Evolutionary conservation across 805 yeast genomes (phyloP).

Genomic region (Saturnispora serradocipensis): DNA sequence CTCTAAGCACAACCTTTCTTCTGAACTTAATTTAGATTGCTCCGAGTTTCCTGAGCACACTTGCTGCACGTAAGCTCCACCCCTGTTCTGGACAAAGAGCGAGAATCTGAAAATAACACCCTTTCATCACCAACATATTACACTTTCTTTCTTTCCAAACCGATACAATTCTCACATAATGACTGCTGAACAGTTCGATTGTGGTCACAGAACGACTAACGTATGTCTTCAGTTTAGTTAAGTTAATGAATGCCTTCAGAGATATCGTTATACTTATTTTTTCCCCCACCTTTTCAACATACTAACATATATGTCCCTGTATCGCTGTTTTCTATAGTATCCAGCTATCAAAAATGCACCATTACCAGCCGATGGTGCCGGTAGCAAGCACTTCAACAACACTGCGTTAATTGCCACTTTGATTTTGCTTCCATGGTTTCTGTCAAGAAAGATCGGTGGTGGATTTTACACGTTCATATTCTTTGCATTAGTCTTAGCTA

Average conservation of each 20-base stretch:
- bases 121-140: not conserved
- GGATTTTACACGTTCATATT: constrained; percentile 62
- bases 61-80: not conserved
- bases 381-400: constrained; percentile 69
- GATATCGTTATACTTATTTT: not conserved
- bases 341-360: constrained; percentile 83
- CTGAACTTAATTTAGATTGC: not conserved
- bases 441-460: constrained; percentile 58
- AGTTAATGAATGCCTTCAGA: not conserved
- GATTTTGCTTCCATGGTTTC: constrained; percentile 49
- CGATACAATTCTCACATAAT: not conserved
- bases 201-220: constrained; percentile 44
- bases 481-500: constrained; percentile 40
- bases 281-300: not conserved
- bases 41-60: not conserved
- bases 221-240: constrained; percentile 22
- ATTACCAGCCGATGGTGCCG: constrained; percentile 87
- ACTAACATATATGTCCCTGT: not conserved
- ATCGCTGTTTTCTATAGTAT: constrained; percentile 19
- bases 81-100: not conserved
- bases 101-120: not conserved
- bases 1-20: not conserved
- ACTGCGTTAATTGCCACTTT: constrained; percentile 39
- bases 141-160: not conserved
- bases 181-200: constrained; percentile 22